These are phyloP conservation scores for Aspergillus quadricinctus DNA, from an alignment of 2,329 filamentous ascomycete genomes.

Conservation along the genomic window DNA sequence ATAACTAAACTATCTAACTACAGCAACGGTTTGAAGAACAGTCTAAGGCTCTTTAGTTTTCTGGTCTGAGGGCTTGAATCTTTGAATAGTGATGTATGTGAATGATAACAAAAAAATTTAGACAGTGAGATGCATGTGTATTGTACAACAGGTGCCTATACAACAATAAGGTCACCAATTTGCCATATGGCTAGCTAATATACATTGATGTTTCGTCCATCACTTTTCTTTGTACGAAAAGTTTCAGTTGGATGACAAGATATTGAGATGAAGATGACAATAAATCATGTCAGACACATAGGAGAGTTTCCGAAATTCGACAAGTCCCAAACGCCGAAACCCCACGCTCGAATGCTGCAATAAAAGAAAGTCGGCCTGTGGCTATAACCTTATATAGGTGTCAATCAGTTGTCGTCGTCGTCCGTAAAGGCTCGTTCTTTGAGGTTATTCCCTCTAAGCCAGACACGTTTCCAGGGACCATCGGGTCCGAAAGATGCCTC, in stretches of 20 bases:
- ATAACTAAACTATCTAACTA: not conserved
- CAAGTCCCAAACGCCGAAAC: conserved; percentile 19
- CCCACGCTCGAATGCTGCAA: conserved; percentile 22
- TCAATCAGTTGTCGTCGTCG: conserved; percentile 25
- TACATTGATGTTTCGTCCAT: conserved; percentile 14
- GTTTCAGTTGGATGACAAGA: conserved; percentile 15
- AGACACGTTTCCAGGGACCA: conserved; percentile 40
- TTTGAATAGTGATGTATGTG: not conserved
- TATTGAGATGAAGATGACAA: conserved; percentile 5
- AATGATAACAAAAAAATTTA: not conserved
- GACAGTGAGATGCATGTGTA: conserved; percentile 5
- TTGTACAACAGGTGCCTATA: conserved; percentile 14
- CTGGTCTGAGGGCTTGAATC: not conserved
- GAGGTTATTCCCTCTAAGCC: conserved; percentile 31
- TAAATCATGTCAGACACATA: conserved; percentile 7
- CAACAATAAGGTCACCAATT: conserved; percentile 2
- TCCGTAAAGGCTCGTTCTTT: conserved; percentile 22
- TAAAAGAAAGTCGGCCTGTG: not conserved
- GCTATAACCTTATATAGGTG: not conserved
- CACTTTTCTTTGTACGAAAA: conserved; percentile 10
- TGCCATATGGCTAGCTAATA: conserved; percentile 11
- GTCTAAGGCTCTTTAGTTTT: not conserved
- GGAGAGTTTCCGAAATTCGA: conserved; percentile 20
- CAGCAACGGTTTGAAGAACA: not conserved
- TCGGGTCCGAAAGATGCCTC: conserved; percentile 39